Base-by-base conservation (phyloP, 2,329 filamentous ascomycete species). In the Bretziella fagacearum region DNA sequence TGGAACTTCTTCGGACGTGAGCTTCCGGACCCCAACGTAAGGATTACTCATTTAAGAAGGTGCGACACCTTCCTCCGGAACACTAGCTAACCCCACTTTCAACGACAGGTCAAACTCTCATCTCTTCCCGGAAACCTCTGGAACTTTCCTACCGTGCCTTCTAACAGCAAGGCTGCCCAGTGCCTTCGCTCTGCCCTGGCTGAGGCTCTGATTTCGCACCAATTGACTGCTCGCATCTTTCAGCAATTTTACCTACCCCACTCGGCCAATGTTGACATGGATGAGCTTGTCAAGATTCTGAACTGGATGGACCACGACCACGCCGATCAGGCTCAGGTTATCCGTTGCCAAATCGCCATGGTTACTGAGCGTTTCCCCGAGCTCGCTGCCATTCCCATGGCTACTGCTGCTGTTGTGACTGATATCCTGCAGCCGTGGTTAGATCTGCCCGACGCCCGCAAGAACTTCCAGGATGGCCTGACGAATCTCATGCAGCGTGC, bases 1-100 rank as follows among this genome's bases (percentile, higher is more conserved):
- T 47, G 48, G 44, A 50, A 50, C 48, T 50, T 50, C 26, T 50
- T 50, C 18, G 35, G 23, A 18, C 48, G 37, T 11, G 48, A 50
- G 35, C 25, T 50, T 18, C 26, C 45, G 7, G 40, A 40, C 27
- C 30, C 48, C 29, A 15, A 18, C 11, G 44, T 47, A 39, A 42
- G 41, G 30, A 11, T 35, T 8, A 18, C 39, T 15, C 27, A 20
- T 25, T 26, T 26, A 6, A 18, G 17, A 37, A 7, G 26, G 22
- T 22, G 13, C 22, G n/a, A n/a, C 10, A n/a, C n/a, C 39, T 15
- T 20, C 33, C 18, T 32, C n/a, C 32, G 10, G 27, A 33, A 22
- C 13, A 32, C 46, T 48, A 48, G n/a, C n/a, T n/a, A n/a, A n/a
- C n/a, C n/a, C n/a, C n/a, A 48, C 46, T 17, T 37, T 33, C 7